These are phyloP conservation scores for Penicillium tannophilum DNA, from an alignment of 495 filamentous ascomycete genomes.

Conservation along the genomic window DNA sequence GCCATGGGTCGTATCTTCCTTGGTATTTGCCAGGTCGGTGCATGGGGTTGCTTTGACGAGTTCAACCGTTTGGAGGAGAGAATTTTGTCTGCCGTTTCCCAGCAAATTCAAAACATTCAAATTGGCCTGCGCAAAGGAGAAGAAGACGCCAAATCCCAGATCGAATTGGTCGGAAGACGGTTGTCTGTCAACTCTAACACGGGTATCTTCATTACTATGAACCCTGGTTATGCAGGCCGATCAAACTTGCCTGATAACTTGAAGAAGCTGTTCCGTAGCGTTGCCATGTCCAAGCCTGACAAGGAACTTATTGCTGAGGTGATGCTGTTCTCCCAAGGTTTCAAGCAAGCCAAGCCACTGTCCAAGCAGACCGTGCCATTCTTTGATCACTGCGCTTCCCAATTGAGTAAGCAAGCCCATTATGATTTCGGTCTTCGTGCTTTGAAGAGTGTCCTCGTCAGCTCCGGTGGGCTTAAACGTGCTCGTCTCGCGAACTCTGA, in stretches of 20 bases:
- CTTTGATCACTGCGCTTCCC: conserved; percentile 83
- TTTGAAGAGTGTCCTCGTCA: conserved; percentile 96
- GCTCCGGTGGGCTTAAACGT: conserved; percentile 94
- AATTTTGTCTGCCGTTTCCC: conserved; percentile 95
- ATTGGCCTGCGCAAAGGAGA: conserved; percentile 82
- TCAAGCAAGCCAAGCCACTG: conserved; percentile 89
- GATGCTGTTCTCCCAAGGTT: conserved; percentile 99
- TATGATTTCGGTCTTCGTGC: conserved; percentile 98
- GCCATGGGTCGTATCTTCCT: conserved; percentile 99
- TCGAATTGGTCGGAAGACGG: conserved; percentile 89
- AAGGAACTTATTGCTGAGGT: conserved; percentile 99
- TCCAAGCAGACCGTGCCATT: conserved; percentile 96
- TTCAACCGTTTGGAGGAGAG: conserved; percentile 98
- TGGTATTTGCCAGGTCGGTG: conserved; percentile 97
- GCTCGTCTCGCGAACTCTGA: conserved; percentile 64
- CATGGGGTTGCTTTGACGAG: conserved; percentile 99
- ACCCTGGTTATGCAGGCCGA: conserved; percentile 96
- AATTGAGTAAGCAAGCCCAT: conserved; percentile 92
- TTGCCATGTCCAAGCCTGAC: conserved; percentile 99
- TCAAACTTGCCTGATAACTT: conserved; percentile 98
- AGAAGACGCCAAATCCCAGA: conserved; percentile 77
- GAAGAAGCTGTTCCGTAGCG: conserved; percentile 98
- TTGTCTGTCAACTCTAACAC: conserved; percentile 87
- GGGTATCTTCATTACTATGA: conserved; percentile 99
- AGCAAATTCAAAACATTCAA: conserved; percentile 99